Percentiles rank a stretch among this genome's conserved stretches.
phyloP scores from a whole-genome alignment of 23 red algal genomes.

The Gracilaria vermiculophylla region DNA sequence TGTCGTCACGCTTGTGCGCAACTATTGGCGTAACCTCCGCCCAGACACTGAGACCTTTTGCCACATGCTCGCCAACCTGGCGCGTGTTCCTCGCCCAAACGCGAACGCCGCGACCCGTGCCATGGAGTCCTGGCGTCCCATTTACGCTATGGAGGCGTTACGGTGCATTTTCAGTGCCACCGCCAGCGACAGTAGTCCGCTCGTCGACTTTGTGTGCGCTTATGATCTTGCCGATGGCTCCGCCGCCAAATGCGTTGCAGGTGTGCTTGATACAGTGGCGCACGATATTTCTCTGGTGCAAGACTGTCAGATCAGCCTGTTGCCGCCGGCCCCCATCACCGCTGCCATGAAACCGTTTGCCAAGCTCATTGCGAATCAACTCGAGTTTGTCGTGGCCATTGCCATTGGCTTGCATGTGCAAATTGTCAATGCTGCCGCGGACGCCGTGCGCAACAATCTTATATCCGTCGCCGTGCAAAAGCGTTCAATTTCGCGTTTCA shows the following conservation, averaged over 20 bases:
- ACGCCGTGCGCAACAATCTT: neutral
- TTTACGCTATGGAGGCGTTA: slow-evolving; percentile 51
- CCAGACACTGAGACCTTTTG: slow-evolving; percentile 39
- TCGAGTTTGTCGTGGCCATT: slow-evolving; percentile 12
- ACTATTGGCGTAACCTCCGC: slow-evolving; percentile 34
- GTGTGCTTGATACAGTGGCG: neutral
- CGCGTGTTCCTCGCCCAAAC: neutral
- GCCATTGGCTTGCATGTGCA: slow-evolving; percentile 23
- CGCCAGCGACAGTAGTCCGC: neutral
- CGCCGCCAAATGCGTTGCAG: slow-evolving; percentile 1
- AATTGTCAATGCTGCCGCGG: slow-evolving; percentile 29
- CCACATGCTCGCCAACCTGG: slow-evolving; percentile 31
- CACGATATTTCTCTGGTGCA: neutral
- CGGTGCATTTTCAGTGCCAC: slow-evolving; percentile 26
- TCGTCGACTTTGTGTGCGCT: slow-evolving; percentile 13
- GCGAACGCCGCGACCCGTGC: neutral
- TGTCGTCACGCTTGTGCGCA: slow-evolving; percentile 31
- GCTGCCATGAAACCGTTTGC: slow-evolving; percentile 44
- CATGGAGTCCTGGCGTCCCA: neutral
- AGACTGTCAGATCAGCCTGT: neutral
- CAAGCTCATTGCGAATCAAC: slow-evolving; percentile 6
- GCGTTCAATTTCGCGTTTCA: too few relatives aligned
- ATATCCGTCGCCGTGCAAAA: too few relatives aligned
- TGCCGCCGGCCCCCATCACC: slow-evolving; percentile 38
- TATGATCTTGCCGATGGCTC: slow-evolving; percentile 19